phyloP scores from a whole-genome alignment of 139 green algal genomes.

The Ulvella scutata region DNA sequence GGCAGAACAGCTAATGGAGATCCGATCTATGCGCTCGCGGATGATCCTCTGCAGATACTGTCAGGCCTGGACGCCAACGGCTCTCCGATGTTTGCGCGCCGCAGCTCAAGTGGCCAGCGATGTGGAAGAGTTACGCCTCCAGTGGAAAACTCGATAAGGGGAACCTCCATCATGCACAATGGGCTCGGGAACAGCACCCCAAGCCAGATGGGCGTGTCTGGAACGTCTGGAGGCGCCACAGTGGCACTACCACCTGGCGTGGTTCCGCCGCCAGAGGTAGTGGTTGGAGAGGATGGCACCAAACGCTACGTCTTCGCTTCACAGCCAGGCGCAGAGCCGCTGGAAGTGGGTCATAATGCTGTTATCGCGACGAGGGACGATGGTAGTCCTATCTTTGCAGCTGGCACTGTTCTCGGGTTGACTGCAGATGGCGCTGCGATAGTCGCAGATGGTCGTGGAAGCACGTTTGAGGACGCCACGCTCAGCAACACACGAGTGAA shows the following conservation, averaged over 20 bases:
- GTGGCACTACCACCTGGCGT: no score
- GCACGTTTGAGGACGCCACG: neutral
- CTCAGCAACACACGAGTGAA: neutral
- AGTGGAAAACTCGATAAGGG: no score
- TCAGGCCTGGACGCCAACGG: neutral
- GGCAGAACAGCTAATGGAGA: neutral
- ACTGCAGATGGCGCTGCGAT: neutral
- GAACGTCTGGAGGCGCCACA: no score
- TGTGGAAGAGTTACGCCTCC: no score
- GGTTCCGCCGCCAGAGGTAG: neutral
- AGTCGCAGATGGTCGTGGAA: neutral
- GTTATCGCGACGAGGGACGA: neutral
- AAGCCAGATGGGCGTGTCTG: no score
- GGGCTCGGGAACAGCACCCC: no score
- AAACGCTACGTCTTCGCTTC: neutral
- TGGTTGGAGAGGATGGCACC: neutral
- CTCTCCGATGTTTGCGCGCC: neutral
- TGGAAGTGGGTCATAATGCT: neutral
- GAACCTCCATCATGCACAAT: no score
- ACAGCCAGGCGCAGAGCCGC: neutral
- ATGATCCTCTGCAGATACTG: neutral
- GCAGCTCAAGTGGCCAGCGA: no score
- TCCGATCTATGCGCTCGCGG: neutral
- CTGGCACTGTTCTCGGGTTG: neutral
- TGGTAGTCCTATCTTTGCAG: neutral